A percentile compares a stretch with the other conserved stretches of the same genome.
Evolutionary conservation across 768 basidiomycete species (phyloP).

Genomic region (Collybia sordida): DNA sequence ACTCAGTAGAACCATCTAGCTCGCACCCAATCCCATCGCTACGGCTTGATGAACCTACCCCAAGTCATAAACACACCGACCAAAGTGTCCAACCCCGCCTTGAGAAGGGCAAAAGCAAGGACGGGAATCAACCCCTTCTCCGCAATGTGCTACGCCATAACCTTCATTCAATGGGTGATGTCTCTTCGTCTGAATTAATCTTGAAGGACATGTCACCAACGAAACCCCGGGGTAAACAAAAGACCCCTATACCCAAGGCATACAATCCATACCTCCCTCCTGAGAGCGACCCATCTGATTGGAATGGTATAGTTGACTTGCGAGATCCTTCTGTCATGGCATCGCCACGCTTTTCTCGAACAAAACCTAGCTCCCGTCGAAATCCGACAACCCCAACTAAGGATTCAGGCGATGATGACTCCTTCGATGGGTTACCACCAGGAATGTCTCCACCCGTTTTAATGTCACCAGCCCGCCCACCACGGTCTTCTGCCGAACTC

Average conservation of each 20-base stretch:
- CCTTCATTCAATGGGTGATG: slow-evolving; percentile 38
- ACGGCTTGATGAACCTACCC: slow-evolving; percentile 20
- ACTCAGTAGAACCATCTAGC: slow-evolving; percentile 12
- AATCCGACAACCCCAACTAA: slow-evolving; percentile 19
- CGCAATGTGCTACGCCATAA: slow-evolving; percentile 54
- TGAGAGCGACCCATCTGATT: slow-evolving; percentile 48
- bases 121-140: slow-evolving; percentile 38
- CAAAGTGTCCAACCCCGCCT: slow-evolving; percentile 21
- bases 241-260: slow-evolving; percentile 55
- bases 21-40: slow-evolving; percentile 15
- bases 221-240: slow-evolving; percentile 49
- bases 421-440: slow-evolving; percentile 50
- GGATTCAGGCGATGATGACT: slow-evolving; percentile 46
- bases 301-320: slow-evolving; percentile 78
- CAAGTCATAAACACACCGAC: slow-evolving; percentile 8
- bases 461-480: slow-evolving; percentile 57
- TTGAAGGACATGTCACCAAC: slow-evolving; percentile 44
- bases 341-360: slow-evolving; percentile 33
- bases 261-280: slow-evolving; percentile 63
- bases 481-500: slow-evolving; percentile 47
- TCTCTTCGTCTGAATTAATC: slow-evolving; percentile 32
- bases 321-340: slow-evolving; percentile 52
- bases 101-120: slow-evolving; percentile 49
- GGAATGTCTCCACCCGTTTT: slow-evolving; percentile 59
- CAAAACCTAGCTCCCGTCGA: slow-evolving; percentile 9